phyloP scores from a whole-genome alignment of 371 early-diverging fungal genomes.

The Mucor irregularis region DNA sequence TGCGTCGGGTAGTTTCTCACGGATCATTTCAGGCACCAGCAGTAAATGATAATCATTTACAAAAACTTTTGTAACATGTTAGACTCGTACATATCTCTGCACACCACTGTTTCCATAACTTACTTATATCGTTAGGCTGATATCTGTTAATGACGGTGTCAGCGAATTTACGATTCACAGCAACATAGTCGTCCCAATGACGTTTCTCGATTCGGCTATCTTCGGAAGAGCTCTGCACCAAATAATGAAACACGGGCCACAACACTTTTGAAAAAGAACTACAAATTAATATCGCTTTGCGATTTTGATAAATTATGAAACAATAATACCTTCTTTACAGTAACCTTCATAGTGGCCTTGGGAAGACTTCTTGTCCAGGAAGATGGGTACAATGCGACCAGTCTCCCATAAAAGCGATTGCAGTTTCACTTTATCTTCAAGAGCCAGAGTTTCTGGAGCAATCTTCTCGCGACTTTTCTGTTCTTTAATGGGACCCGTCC shows the following conservation, averaged over 20 bases:
- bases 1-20: slow-evolving; percentile 77
- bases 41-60: slow-evolving; percentile 98
- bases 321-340: slow-evolving; percentile 74
- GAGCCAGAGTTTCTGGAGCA: slow-evolving; percentile 44
- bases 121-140: slow-evolving; percentile 83
- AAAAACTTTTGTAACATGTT: no score
- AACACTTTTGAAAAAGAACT: slow-evolving; percentile 53
- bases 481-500: slow-evolving; percentile 58
- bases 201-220: slow-evolving; percentile 61
- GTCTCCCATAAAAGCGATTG: slow-evolving; percentile 48
- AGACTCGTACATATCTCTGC: no score
- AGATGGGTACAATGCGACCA: slow-evolving; percentile 69
- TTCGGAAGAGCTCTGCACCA: slow-evolving; percentile 71
- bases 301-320: no score
- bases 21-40: slow-evolving; percentile 88
- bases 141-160: slow-evolving; percentile 72
- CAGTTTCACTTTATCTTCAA: slow-evolving; percentile 40
- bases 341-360: slow-evolving; percentile 82
- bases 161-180: slow-evolving; percentile 85
- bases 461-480: slow-evolving; percentile 43
- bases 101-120: slow-evolving; percentile 32
- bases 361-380: slow-evolving; percentile 66
- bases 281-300: not conserved
- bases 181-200: slow-evolving; percentile 85
- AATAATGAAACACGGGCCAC: slow-evolving; percentile 98